Conservation (phyloP, 164 flowering plant species). For the Vitis rupestris region DNA sequence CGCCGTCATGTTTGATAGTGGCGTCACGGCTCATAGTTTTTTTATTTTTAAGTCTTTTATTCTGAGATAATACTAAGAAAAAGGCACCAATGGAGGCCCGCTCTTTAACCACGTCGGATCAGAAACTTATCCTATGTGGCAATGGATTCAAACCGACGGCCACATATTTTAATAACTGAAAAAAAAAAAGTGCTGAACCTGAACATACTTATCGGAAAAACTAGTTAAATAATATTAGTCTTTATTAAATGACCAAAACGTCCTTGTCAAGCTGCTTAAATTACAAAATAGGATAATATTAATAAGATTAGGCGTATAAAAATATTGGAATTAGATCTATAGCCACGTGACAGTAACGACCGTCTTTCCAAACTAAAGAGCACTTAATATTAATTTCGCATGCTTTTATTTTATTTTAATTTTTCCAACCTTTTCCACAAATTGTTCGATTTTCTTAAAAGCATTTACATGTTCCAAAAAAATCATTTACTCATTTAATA, state of each 20-base stretch:
- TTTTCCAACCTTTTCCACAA: no score
- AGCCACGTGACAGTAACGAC: conserved; percentile 13
- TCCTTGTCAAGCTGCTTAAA: not conserved
- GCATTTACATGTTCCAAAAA: no score
- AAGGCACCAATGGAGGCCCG: conserved; percentile 27
- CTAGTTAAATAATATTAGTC: not conserved
- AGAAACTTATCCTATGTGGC: conserved; percentile 22
- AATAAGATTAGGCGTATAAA: not conserved
- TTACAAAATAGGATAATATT: no score
- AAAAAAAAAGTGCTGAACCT: conserved; percentile 4
- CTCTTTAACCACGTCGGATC: conserved; percentile 17
- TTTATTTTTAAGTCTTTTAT: not conserved
- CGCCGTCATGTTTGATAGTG: conserved; percentile 5
- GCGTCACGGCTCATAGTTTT: not conserved
- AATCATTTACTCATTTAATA: no score
- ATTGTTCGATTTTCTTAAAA: no score
- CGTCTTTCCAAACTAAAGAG: no score
- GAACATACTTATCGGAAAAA: conserved; percentile 20
- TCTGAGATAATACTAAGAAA: conserved; percentile 22
- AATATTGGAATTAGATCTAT: conserved; percentile 14
- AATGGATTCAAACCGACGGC: not conserved
- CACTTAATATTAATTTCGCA: no score
- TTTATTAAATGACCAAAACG: conserved; percentile 4
- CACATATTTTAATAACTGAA: conserved; percentile 6
- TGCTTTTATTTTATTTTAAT: no score